Base-by-base conservation (phyloP, 176 grass and related monocot species). In the Cenchrus fungigraminus region DNA sequence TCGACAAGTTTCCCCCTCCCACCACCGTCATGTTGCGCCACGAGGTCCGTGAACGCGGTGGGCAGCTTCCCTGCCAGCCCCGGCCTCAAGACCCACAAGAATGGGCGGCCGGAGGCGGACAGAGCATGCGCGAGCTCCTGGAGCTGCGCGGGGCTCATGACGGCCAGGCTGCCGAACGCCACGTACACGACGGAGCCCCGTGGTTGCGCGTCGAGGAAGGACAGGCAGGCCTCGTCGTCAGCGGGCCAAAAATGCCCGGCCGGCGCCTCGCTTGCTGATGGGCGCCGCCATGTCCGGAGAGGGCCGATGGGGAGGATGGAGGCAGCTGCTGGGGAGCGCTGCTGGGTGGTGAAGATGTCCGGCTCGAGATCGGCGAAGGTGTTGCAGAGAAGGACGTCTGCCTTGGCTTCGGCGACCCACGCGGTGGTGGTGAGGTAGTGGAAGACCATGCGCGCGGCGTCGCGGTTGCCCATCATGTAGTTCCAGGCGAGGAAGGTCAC, bases 91-190 rank as follows among this genome's bases (percentile, higher is more conserved):
- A 93, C 87, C 91, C 91, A 93, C 3, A 93, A 20, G 45, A 85
- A 93, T 5, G 88, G 85, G 10, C 74, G 69, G 2, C 42, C 81
- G 9, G 81, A 87, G 6, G 58, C 32, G 8, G 63, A 58, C 3
- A 93, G 57, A 15, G 81, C 91, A 1, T 88, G 83, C 0, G 85
- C 91, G 4, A 94, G 51, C 83, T 94, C 89, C 15, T 65, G 25
- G 4, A 91, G 73, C 57, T 91, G 92, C 3, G 50, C 56, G 2
- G 60, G 63, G 58, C 77, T 80, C 61, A 92, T 87, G 68, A 85
- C 9, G 32, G 91, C 88, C 59, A 91, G 58, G 91, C 94, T 96
- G 17, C 94, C 91, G 68, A 91, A 96, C 14, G 91, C 94, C 0
- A 90, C 86, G 77, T 97, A 97, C 67, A 97, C 57, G 68, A 93